A percentile compares a stretch with the other conserved stretches of the same genome.
Conservation (phyloP, 1,284 basidiomycete species). For the Cutaneotrichosporon arboriforme region DNA sequence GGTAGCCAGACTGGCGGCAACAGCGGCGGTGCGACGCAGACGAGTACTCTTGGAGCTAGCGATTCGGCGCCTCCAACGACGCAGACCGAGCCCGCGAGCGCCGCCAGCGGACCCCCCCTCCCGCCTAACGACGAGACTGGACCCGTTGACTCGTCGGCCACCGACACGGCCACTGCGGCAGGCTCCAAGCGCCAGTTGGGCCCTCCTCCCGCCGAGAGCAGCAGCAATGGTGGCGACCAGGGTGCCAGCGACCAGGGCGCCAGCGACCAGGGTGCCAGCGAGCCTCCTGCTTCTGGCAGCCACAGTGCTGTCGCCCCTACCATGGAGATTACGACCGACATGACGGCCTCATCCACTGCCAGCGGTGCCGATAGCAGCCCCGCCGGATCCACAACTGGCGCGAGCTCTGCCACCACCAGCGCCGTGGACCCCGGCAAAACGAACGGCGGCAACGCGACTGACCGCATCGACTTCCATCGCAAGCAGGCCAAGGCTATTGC, state of each 20-base stretch:
- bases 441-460: conserved; percentile 8
- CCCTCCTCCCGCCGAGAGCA: neutral
- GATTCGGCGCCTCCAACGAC: too few relatives aligned
- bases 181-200: too few relatives aligned
- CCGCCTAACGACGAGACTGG: neutral
- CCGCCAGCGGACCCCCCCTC: neutral
- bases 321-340: too few relatives aligned
- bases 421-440: too few relatives aligned
- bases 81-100: neutral
- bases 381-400: neutral
- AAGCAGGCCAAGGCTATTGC: conserved; percentile 57
- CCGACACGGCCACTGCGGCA: too few relatives aligned
- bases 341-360: too few relatives aligned
- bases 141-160: too few relatives aligned
- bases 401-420: neutral
- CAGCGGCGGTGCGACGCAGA: neutral
- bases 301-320: too few relatives aligned
- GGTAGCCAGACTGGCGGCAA: neutral
- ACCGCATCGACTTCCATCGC: conserved; percentile 52
- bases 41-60: too few relatives aligned
- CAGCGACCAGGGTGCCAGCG: neutral
- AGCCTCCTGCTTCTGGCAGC: neutral
- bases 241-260: neutral
- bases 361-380: too few relatives aligned
- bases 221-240: neutral